Base-by-base conservation (phyloP, 352 stramenopile species). In the Pythium aristosporum region DNA sequence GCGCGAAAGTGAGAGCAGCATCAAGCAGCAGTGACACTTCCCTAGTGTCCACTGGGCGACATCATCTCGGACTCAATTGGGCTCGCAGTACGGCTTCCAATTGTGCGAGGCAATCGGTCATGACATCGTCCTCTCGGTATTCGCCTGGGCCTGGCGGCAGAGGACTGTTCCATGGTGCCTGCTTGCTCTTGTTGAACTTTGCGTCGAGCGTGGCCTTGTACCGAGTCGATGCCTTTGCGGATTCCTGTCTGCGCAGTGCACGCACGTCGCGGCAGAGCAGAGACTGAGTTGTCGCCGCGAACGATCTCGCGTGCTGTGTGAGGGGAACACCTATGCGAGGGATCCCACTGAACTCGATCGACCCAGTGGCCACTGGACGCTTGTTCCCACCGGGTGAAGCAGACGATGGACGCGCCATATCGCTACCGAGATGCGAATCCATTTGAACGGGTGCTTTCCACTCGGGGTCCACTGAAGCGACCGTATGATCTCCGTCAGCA, bases 221-320 rank as follows among this genome's bases (percentile, higher is more conserved):
- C 21, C 67, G 68, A 23, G 75, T 66, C 1, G 80, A 77, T n/a
- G 73, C 71, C n/a, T 81, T 82, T n/a, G 43, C 62, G 0, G 62
- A 68, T 57, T 84, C 79, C 6, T 75, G 60, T 44, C 78, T 66
- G 4, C 73, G 68, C 41, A 89, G 53, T 9, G 72, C 67, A 6
- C 80, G 75, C 5, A 91, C 75, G 44, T 88, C 80, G 28, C 63
- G 68, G 53, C 80, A 88, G 2, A 85, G 63, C 20, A 66, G 63
- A 23, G 46, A 76, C 41, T 57, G 69, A 15, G 42, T 75, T 23
- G 49, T 72, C 30, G 61, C 63, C 10, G 71, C 70, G 55, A 86
- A 87, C 16, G 56, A 63, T 59, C 78, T 85, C 2, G 74, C 75
- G 18, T 80, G 61, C 9, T 37, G 21, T 9, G 82, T 87, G 16